A percentile compares a stretch with the other conserved stretches of the same genome.
Conservation (phyloP, 257 asterid genomes). For the Solanum bulbocastanum region DNA sequence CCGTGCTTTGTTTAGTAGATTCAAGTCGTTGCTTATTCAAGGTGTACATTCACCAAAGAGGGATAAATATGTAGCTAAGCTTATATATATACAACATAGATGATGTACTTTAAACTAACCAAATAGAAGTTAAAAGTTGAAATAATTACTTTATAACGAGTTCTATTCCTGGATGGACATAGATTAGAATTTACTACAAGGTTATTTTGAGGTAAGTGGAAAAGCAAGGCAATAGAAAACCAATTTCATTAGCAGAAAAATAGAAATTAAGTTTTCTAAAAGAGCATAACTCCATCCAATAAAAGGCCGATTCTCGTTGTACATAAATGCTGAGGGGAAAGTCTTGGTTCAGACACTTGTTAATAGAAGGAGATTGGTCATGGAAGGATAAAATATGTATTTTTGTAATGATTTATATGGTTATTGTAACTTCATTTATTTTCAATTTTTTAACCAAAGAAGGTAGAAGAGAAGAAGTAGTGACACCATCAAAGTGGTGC, state of each 20-base stretch:
- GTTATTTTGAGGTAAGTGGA: not conserved
- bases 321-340: not conserved
- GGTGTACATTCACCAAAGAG: not conserved
- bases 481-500: no score
- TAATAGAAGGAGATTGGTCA: not conserved
- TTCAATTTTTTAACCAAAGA: no score
- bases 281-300: not conserved
- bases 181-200: not conserved
- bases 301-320: not conserved
- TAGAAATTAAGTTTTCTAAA: not conserved
- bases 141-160: not conserved
- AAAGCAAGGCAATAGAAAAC: not conserved
- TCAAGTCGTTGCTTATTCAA: not conserved
- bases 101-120: not conserved
- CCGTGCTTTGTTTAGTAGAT: not conserved
- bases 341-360: not conserved
- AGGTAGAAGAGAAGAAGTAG: no score
- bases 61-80: not conserved
- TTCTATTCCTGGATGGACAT: not conserved
- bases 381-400: not conserved
- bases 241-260: not conserved
- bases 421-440: no score
- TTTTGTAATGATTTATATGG: no score
- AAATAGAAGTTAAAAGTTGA: not conserved
- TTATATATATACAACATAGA: not conserved